phyloP scores from a whole-genome alignment of 2,329 filamentous ascomycete genomes.

The Fusarium dimerum region DNA sequence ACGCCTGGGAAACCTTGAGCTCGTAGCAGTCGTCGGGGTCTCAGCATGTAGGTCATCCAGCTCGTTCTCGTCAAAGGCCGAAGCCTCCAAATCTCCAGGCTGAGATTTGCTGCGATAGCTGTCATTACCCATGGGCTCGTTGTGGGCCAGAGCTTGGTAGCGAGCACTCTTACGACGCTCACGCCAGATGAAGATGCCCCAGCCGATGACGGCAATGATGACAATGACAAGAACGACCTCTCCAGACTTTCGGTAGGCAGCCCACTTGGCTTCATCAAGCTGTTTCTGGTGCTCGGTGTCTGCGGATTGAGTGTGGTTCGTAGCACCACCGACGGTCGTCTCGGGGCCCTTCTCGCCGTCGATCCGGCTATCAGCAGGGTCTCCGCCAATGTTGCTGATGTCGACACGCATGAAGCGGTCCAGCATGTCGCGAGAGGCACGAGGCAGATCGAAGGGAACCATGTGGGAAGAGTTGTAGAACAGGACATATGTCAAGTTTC shows the following conservation, averaged over 20 bases:
- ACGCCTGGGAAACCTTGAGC: slow-evolving; percentile 58
- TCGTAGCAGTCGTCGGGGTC: slow-evolving; percentile 45
- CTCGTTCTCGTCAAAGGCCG: slow-evolving; percentile 67
- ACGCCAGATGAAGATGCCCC: slow-evolving; percentile 73
- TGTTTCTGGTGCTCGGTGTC: slow-evolving; percentile 59
- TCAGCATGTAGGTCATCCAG: slow-evolving; percentile 60
- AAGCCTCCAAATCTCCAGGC: slow-evolving; percentile 59
- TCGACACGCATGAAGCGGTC: slow-evolving; percentile 95
- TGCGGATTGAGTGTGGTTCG: slow-evolving; percentile 57
- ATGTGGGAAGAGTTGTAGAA: slow-evolving; percentile 98
- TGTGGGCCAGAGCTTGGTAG: slow-evolving; percentile 53
- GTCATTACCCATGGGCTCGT: slow-evolving; percentile 41
- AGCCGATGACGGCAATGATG: slow-evolving; percentile 68
- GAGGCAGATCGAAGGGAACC: slow-evolving; percentile 93
- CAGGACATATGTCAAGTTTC: slow-evolving; percentile 92
- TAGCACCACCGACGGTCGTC: slow-evolving; percentile 74
- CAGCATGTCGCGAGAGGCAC: slow-evolving; percentile 90
- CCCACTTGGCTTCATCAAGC: slow-evolving; percentile 83
- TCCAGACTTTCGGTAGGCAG: slow-evolving; percentile 84
- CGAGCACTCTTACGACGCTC: slow-evolving; percentile 56
- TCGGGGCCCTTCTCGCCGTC: slow-evolving; percentile 82
- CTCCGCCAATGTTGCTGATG: slow-evolving; percentile 82
- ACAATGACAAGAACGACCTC: slow-evolving; percentile 85
- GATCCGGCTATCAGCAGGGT: slow-evolving; percentile 74
- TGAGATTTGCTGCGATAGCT: slow-evolving; percentile 48